Base-by-base conservation (phyloP, 805 yeast genomes). In the Saturnispora halmiae region DNA sequence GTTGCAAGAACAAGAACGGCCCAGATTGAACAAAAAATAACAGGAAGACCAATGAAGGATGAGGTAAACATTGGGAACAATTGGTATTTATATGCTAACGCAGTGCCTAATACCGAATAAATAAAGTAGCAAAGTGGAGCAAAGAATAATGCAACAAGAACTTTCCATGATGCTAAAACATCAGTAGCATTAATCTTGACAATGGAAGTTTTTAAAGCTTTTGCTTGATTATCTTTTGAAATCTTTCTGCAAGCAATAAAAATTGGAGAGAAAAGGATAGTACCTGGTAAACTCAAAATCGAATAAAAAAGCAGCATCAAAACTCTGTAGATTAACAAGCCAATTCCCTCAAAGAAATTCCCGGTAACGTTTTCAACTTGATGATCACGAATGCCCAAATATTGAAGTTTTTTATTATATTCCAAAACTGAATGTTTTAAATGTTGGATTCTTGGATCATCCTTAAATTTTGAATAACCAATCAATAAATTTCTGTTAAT, bases 141-240 rank as follows among this genome's bases (percentile, higher is more conserved):
- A 35, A 83, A 64, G 13, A 85, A 92, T 70, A 90, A 70, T 13
- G 92, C 83, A 37, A 90, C 83, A 44, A 90, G 65, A 21, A 90
- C 79, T 60, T 90, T 90, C 98, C 98, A 90, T 2, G 97, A 86
- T 0, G 95, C 97, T 39, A 92, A 70, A 10, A 90, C 96, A 58
- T 90, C 98, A 40, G 78, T 81, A 10, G 94, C 98, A 51, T 75
- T 79, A 45, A 90, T 78, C 58, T 90, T 90, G 14, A 90, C 98
- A 1, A 82, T 68, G 0, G 96, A 87, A n/a, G 70, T 73, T 13
- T 85, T 86, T 45, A 90, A 67, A 0, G 97, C 98, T 32, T 73
- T 67, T 41, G 65, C 69, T 19, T 87, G 90, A 59, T 88, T 86
- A 47, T 70, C 69, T 19, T 63, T 65, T 1, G 96, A 84, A 33